Evolutionary conservation across 2,329 filamentous ascomycete genomes (phyloP), one percentile per base, ranked within the genome.

Genomic region (Neonectria coccinea): DNA sequence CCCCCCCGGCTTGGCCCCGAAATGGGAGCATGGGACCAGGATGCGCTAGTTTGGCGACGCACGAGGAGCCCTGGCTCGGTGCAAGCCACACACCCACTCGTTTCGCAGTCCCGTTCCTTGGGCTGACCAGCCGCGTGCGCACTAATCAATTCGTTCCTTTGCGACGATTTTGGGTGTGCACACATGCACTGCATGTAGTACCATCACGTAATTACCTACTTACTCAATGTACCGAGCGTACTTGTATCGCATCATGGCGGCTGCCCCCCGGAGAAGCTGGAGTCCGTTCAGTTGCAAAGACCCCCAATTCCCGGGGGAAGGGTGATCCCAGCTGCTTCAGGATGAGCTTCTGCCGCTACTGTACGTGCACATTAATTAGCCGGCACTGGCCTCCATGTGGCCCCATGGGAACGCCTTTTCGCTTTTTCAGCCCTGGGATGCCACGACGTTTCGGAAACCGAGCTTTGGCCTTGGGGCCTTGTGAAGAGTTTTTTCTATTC

Each of bases 51-150:
- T 45, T 45, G 54, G 66, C 65, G 65, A 65, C 64, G 74, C 74
- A 76, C 74, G 74, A 76, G 74, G 74, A 69, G 66, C 72, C 74
- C 74, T 69, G 72, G 74, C 68, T 69, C 64, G 56, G 66, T 67
- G 53, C 62, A 72, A 69, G 68, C 73, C 67, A 69, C 72, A 64
- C 62, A 57, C 62, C 67, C 65, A 68, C 65, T 64, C 48, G 41
- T 65, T 63, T 63, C 56, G 27, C 62, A 65, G 66, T 69, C 64
- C 62, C 64, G 62, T 63, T 54, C 51, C 55, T 61, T 66, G 54
- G 59, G 57, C 67, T 65, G 67, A 64, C 54, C 50, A 67, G 67
- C 67, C 66, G 64, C 62, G 59, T 53, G 54, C 39, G 59, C 20
- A 25, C 22, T 51, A 51, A 31, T 51, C 20, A 14, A 12, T 16